Percentiles rank a stretch among this genome's conserved stretches.
Conservation (phyloP, 2,329 filamentous ascomycete species). For the Ceratocystis variospora region DNA sequence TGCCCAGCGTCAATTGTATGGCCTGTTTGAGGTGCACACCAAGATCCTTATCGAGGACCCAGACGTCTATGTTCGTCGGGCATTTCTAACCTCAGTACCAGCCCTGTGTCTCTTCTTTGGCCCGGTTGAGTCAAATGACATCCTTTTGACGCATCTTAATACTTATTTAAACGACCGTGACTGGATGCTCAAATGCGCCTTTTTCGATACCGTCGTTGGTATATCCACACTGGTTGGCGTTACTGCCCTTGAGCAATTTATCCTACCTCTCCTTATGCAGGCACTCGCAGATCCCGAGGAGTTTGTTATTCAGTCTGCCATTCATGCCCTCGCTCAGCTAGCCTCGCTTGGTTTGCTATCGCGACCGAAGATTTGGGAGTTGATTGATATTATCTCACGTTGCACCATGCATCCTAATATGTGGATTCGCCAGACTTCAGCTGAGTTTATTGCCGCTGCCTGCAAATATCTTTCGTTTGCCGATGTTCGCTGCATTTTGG, state of each 20-base stretch:
- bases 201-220: conserved; percentile 89
- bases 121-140: conserved; percentile 80
- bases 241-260: conserved; percentile 83
- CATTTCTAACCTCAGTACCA: conserved; percentile 82
- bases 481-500: conserved; percentile 69
- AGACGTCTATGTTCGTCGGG: conserved; percentile 72
- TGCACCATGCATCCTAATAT: conserved; percentile 89
- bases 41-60: conserved; percentile 79
- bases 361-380: conserved; percentile 69
- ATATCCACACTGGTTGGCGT: conserved; percentile 84
- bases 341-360: conserved; percentile 79
- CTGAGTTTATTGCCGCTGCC: conserved; percentile 67
- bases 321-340: conserved; percentile 78
- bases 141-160: conserved; percentile 90
- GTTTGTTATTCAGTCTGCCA: conserved; percentile 79
- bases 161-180: conserved; percentile 94
- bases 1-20: conserved; percentile 67
- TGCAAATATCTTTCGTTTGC: conserved; percentile 63
- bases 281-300: conserved; percentile 87
- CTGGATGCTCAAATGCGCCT: conserved; percentile 92
- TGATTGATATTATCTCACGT: conserved; percentile 67
- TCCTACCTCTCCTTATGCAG: conserved; percentile 88
- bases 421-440: conserved; percentile 85
- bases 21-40: conserved; percentile 74
- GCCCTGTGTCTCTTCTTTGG: conserved; percentile 92